A percentile compares a stretch with the other conserved stretches of the same genome.
Conservation (phyloP, 306 rosid genomes). For the Sicyos edulis region DNA sequence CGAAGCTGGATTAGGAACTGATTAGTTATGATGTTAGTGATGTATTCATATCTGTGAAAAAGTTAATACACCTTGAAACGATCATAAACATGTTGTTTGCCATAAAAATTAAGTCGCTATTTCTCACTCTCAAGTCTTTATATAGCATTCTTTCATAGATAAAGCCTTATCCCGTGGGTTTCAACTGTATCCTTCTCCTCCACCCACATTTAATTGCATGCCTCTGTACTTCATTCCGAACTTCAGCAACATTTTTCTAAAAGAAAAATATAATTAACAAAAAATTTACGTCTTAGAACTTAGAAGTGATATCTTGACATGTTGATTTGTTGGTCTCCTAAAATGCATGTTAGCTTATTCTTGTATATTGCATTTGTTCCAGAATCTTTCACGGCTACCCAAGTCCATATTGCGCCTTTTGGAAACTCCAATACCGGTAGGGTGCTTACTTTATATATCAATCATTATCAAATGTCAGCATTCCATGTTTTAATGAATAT, state of each 20-base stretch:
- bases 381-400: constrained; percentile 18
- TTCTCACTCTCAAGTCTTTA: not conserved
- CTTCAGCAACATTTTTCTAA: not conserved
- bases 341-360: not conserved
- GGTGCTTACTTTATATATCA: constrained; percentile 13
- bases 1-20: not conserved
- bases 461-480: constrained; percentile 2
- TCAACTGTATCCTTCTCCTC: not conserved
- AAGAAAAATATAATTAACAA: not conserved
- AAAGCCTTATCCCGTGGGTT: not conserved
- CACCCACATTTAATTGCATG: constrained; percentile 15
- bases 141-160: not conserved
- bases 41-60: not conserved
- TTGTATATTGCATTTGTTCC: not conserved
- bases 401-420: constrained; percentile 20
- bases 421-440: constrained; percentile 23
- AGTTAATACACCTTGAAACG: constrained; percentile 1
- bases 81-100: not conserved
- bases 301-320: not conserved
- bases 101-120: not conserved
- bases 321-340: not conserved
- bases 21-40: constrained; percentile 1
- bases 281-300: not conserved
- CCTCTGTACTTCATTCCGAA: not conserved
- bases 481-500: constrained; percentile 19